Conservation (phyloP, 768 basidiomycete genomes). For the Serendipita sp. region DNA sequence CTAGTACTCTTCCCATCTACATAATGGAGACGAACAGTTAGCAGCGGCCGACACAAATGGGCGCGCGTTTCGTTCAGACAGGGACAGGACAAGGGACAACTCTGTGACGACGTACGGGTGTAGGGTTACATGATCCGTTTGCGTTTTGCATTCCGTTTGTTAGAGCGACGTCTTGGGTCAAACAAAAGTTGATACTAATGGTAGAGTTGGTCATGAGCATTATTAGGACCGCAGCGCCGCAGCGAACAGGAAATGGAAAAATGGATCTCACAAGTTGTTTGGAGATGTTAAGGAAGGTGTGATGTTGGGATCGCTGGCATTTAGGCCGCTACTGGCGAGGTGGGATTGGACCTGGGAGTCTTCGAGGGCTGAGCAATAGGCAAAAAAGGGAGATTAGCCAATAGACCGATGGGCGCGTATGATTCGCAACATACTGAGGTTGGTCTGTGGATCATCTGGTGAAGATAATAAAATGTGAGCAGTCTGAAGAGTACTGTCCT, state of each 20-base stretch:
- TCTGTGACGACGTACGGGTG: conserved; percentile 17
- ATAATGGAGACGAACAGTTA: no score
- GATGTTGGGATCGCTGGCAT: conserved; percentile 30
- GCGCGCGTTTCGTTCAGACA: not conserved
- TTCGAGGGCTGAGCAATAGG: conserved; percentile 25
- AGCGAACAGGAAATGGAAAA: conserved; percentile 8
- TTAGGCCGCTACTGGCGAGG: conserved; percentile 35
- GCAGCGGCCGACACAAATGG: no score
- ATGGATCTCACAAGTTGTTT: conserved; percentile 33
- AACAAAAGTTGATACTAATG: conserved; percentile 33
- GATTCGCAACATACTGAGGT: no score
- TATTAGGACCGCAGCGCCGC: not conserved
- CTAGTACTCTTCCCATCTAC: conserved; percentile 35
- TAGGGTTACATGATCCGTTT: conserved; percentile 42
- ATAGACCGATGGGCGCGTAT: no score
- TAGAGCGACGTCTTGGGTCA: conserved; percentile 22
- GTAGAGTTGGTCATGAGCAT: not conserved
- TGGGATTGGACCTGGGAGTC: conserved; percentile 32
- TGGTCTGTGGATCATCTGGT: conserved; percentile 26
- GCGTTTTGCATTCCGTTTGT: conserved; percentile 39
- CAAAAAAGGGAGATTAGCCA: no score
- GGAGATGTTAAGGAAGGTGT: conserved; percentile 35
- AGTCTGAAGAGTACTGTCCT: no score
- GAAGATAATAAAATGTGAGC: no score
- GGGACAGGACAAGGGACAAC: not conserved